Evolutionary conservation across 306 rosid genomes (phyloP).

Genomic region (Mucuna pruriens): DNA sequence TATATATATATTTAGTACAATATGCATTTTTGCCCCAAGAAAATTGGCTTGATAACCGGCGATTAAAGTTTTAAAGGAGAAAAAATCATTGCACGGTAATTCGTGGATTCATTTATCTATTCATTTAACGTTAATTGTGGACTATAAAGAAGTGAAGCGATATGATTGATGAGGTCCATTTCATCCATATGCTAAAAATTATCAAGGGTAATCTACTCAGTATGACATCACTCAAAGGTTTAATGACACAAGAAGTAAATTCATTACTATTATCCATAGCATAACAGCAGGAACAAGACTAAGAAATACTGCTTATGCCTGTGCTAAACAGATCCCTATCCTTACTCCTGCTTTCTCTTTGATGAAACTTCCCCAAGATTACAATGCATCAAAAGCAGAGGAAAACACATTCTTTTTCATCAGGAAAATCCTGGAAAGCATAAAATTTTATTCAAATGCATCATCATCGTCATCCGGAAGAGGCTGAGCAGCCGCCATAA

Average conservation of each 20-base stretch:
- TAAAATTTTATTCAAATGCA: conserved; percentile 40
- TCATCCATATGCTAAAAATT: background rate
- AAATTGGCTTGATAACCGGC: background rate
- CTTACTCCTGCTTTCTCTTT: conserved; percentile 21
- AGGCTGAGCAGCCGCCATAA: conserved; percentile 62
- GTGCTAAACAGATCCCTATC: background rate
- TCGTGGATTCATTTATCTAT: background rate
- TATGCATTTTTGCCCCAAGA: background rate
- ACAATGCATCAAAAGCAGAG: conserved; percentile 12
- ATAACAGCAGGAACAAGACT: background rate
- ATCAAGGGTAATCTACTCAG: background rate
- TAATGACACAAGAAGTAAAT: background rate
- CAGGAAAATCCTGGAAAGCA: background rate
- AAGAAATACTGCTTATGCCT: conserved; percentile 8
- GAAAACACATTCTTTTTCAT: background rate
- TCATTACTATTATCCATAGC: background rate
- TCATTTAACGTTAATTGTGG: background rate
- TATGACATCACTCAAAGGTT: background rate
- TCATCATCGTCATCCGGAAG: conserved; percentile 79
- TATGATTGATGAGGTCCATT: background rate
- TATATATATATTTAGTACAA: background rate
- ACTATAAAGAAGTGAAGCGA: background rate
- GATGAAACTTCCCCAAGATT: conserved; percentile 5
- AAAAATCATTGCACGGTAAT: background rate
- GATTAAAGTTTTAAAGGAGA: background rate